phyloP scores from a whole-genome alignment of 2,329 filamentous ascomycete species.

The Hirsutella rhossiliensis region DNA sequence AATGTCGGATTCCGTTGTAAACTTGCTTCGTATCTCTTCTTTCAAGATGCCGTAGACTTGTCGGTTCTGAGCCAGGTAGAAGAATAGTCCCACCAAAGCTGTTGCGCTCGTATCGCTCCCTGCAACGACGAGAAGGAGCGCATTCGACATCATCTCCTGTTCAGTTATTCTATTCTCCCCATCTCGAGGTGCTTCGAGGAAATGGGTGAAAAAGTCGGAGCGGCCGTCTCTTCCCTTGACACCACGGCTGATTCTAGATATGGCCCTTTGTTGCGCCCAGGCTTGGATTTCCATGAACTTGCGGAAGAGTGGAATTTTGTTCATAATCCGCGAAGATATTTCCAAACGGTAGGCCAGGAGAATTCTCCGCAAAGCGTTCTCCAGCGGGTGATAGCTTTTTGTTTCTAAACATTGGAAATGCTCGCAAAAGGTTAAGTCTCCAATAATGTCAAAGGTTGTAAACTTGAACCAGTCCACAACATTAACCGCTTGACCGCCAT shows the following conservation, averaged over 20 bases:
- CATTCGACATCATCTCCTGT: constrained; percentile 19
- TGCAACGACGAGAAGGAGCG: constrained; percentile 12
- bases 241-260: constrained; percentile 7
- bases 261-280: constrained; percentile 10
- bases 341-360: constrained; percentile 1
- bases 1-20: constrained; percentile 23
- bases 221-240: constrained; percentile 9
- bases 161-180: constrained; percentile 15
- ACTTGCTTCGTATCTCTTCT: constrained; percentile 21
- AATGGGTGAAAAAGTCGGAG: constrained; percentile 12
- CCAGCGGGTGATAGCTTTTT: constrained; percentile 13
- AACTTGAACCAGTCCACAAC: constrained; percentile 23
- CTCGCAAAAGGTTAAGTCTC: constrained; percentile 28
- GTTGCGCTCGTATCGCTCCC: constrained; percentile 22
- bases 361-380: constrained; percentile 8
- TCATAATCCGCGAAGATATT: constrained; percentile 2
- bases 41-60: constrained; percentile 15
- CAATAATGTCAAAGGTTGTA: constrained; percentile 28
- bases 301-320: constrained; percentile 1
- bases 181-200: constrained; percentile 17
- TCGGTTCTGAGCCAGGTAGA: constrained; percentile 18
- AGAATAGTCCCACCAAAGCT: constrained; percentile 14
- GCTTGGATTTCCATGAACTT: constrained; percentile 5
- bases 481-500: constrained; percentile 5
- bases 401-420: constrained; percentile 22